Evolutionary conservation across 768 basidiomycete genomes (phyloP).

Genomic region (Trametes cingulata): DNA sequence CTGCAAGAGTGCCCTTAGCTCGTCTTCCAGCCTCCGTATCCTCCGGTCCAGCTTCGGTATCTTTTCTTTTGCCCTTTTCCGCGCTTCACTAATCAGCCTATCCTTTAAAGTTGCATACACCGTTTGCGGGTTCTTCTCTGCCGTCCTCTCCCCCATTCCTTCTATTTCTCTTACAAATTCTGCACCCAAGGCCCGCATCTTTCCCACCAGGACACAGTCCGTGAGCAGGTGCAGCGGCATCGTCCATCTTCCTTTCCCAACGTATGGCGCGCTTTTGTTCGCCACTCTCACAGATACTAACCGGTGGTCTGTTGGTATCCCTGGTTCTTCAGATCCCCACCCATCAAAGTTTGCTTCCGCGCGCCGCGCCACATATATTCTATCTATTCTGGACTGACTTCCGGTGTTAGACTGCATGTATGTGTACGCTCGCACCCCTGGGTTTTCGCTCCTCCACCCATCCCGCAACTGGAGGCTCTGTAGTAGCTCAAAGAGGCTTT

Average conservation of each 20-base stretch:
- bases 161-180: neutral
- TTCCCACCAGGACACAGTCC: neutral
- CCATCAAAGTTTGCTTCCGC: too few relatives aligned
- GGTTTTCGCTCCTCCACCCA: neutral
- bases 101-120: neutral
- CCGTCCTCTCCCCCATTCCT: neutral
- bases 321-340: neutral
- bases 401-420: neutral
- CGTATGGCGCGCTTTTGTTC: neutral
- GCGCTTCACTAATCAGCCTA: neutral
- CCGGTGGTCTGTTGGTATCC: neutral
- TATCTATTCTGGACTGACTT: neutral
- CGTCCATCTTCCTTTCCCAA: slow-evolving; percentile 13
- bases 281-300: neutral
- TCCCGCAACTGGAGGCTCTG: neutral
- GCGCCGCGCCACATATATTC: neutral
- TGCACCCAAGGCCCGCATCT: neutral
- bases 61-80: neutral
- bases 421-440: neutral
- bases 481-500: too few relatives aligned
- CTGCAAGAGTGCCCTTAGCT: neutral
- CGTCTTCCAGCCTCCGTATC: neutral
- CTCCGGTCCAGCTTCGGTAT: neutral
- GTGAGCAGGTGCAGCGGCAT: neutral
- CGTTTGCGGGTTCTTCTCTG: neutral